Percentiles rank a stretch among this genome's conserved stretches.
Evolutionary conservation across 345 rosid species (phyloP).

Genomic region (Laguncularia racemosa): DNA sequence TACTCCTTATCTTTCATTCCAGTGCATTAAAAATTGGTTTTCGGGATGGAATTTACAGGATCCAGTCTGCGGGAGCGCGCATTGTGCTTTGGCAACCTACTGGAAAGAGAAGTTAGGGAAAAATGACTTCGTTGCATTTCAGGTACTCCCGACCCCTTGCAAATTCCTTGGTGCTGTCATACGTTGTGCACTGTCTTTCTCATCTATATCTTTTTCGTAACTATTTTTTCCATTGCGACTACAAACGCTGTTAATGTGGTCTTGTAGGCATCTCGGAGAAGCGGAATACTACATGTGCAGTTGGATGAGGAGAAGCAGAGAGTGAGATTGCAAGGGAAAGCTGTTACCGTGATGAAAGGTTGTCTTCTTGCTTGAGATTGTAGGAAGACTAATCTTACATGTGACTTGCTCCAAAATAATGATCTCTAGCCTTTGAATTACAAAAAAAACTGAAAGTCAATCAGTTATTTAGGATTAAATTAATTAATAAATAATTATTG

Average conservation of each 20-base stretch:
- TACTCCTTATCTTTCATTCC: neutral
- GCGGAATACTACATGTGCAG: neutral
- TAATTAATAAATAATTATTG: too few relatives aligned
- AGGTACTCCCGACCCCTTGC: constrained; percentile 25
- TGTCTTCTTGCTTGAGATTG: neutral
- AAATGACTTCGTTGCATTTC: constrained; percentile 46
- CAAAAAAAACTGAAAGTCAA: too few relatives aligned
- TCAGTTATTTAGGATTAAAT: too few relatives aligned
- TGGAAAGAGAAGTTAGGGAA: constrained; percentile 70
- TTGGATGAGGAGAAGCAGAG: neutral
- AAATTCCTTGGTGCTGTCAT: too few relatives aligned
- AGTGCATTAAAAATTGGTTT: neutral
- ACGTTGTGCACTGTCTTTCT: too few relatives aligned
- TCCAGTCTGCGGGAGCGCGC: constrained; percentile 75
- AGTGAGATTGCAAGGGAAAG: neutral
- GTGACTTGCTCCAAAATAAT: too few relatives aligned
- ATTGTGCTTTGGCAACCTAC: constrained; percentile 64
- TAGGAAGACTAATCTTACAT: too few relatives aligned
- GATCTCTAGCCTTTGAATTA: too few relatives aligned
- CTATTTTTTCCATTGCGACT: too few relatives aligned
- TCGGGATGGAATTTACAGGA: constrained; percentile 33
- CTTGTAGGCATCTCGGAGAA: neutral
- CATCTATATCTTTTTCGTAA: too few relatives aligned
- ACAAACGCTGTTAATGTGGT: neutral
- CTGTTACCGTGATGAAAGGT: constrained; percentile 3